Base-by-base conservation (phyloP, 331 rosid species). In the Cydonia oblonga region DNA sequence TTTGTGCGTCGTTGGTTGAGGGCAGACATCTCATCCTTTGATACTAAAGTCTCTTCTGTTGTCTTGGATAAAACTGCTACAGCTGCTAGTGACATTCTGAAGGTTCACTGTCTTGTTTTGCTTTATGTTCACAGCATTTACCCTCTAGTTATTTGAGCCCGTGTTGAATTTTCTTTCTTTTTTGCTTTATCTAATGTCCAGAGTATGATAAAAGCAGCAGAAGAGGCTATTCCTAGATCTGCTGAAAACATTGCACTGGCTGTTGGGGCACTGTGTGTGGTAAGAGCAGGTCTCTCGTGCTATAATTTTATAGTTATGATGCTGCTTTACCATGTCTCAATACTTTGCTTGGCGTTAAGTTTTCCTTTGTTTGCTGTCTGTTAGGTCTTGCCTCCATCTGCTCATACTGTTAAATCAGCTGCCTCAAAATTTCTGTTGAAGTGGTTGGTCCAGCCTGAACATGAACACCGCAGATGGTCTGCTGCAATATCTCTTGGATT, bases 401-500 rank as follows among this genome's bases (percentile, higher is more conserved):
- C 84, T 76, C 97, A 91, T 82, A 78, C 86, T 66, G 89, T 89
- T 68, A 93, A 89, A 84, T 88, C 98, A 77, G 85, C 90, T 79
- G 97, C 98, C 75, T 91, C 98, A 63, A 89, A 86, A 70, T 93
- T 89, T 81, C 87, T 93, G 71, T 85, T 93, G 82, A 88, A 81
- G 68, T 93, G 98, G 98, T 86, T 93, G 84, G 79, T 87, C 75
- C 97, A 91, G 83, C 86, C 84, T 79, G 96, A 89, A 71, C 98
- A 93, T 76, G 98, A 93, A 85, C 84, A 88, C 73, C 92, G 85
- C n/a, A 97, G 86, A 75, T 93, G 96, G 96, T 80, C 97, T 64
- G 88, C 97, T 66, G 98, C 97, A 28, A 89, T 93, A 80, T 93
- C 98, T 79, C 91, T 93, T 70, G 98, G 98, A 71, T 81, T 93